Conservation (phyloP, 2,329 filamentous ascomycete species). For the Arthroderma sp. region DNA sequence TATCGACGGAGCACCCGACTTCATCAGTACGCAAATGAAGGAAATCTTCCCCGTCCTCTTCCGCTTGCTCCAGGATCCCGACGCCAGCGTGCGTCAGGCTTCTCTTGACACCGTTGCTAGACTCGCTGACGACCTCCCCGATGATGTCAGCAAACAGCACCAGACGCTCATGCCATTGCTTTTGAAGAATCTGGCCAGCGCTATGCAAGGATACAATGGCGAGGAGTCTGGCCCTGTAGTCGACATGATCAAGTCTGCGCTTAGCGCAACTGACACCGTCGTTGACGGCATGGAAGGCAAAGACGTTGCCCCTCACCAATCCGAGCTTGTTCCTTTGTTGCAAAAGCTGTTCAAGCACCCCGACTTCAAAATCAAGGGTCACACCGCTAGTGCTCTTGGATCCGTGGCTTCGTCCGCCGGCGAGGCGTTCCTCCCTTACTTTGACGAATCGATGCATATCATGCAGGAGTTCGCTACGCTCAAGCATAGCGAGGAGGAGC, state of each 20-base stretch:
- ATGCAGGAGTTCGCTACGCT: constrained; percentile 71
- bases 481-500: constrained; percentile 80
- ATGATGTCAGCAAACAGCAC: constrained; percentile 79
- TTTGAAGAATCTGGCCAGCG: constrained; percentile 77
- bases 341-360: constrained; percentile 71
- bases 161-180: constrained; percentile 71
- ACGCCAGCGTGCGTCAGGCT: constrained; percentile 72
- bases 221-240: constrained; percentile 60
- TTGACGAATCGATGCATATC: constrained; percentile 79
- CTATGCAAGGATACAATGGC: constrained; percentile 54
- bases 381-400: constrained; percentile 77
- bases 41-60: constrained; percentile 77
- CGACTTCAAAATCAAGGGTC: constrained; percentile 79
- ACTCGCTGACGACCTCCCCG: constrained; percentile 82
- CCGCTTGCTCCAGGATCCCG: constrained; percentile 68
- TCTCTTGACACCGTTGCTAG: constrained; percentile 78
- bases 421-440: constrained; percentile 77
- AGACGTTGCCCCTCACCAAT: constrained; percentile 69
- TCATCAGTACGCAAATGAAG: constrained; percentile 84
- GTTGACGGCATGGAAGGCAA: constrained; percentile 72
- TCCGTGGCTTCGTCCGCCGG: constrained; percentile 80
- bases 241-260: constrained; percentile 78
- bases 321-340: constrained; percentile 71
- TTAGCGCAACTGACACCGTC: constrained; percentile 80
- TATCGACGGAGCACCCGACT: constrained; percentile 93